Base-by-base conservation (phyloP, 2,329 filamentous ascomycete species). In the Fusarium guadeloupense region DNA sequence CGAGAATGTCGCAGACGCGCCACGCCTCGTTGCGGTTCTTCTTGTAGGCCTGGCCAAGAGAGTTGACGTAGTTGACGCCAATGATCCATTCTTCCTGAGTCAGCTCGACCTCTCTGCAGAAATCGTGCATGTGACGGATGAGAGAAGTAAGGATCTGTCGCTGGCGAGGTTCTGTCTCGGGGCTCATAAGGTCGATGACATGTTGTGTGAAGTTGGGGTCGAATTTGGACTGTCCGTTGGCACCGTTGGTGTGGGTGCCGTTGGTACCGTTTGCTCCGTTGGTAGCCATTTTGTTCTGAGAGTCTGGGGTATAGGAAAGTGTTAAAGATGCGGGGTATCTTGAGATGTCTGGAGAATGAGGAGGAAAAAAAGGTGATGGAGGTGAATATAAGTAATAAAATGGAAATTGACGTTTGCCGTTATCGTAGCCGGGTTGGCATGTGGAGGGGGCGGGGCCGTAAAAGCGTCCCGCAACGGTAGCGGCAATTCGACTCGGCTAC, bases 171-270 rank as follows among this genome's bases (percentile, higher is more conserved):
- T 83, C 79, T 12, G 86, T 86, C 69, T 90, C 86, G 68, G 89
- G 87, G 47, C 89, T 86, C 81, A 92, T 92, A 68, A 87, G 83
- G 63, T 90, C 84, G 72, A 93, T 81, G 76, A 92, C 89, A 74
- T 87, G 83, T 67, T 87, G 77, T 47, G 91, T 94, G 80, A 93
- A 93, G 77, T 83, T 85, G 68, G 90, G 90, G 75, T 94, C 90
- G 79, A 91, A 92, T 74, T 77, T 66, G 26, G 50, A 52, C 39
- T 46, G 53, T 40, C 58, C 52, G 47, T 64, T 68, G 39, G 62
- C 42, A 43, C 54, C 59, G 59, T 54, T 68, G 31, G 65, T 31
- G 33, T 20, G 33, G 9, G 33, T n/a, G n/a, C 38, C 38, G 38
- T 43, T 41, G 33, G 33, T 12, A 9, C 38, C 38, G 38, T 43